Base-by-base conservation (phyloP, 306 rosid species). In the Quercus wislizeni region DNA sequence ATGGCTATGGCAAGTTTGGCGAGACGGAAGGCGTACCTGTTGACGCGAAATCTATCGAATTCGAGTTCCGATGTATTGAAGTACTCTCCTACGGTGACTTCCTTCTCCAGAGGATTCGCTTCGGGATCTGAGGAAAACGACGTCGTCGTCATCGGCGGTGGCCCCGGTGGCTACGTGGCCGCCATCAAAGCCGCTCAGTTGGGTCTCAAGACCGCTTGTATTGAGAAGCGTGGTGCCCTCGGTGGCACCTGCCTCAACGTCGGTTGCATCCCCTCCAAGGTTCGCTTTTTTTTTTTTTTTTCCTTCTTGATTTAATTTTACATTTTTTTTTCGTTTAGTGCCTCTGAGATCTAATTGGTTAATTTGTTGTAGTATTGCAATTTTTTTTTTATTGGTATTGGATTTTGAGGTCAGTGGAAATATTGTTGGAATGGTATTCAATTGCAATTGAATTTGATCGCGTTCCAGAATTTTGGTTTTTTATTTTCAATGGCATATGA, bases 181-280 rank as follows among this genome's bases (percentile, higher is more conserved):
- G 99, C 99, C 80, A 96, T 96, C 74, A 96, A 96, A 88, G 98
- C 99, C 20, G 88, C 99, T 14, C 99, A 96, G 88, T 81, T 96
- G 0, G 99, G 99, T 4, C 97, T 96, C 74, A 96, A 93, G 82
- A 96, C 99, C 70, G 88, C 99, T 72, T 96, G 99, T 83, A 90
- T 96, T 87, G 99, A 96, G 90, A 96, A 93, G 93, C 98, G 97
- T 38, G 98, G 98, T 4, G 17, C 98, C 74, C 99, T 96, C 12
- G 99, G 99, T 20, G 99, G 99, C 5, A 96, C 99, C 58, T 96
- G 99, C 75, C 99, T 96, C 75, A 96, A 96, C 88, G 98, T 96
- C 1, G 99, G 98, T n/a, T 95, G 99, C 78, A 95, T 95, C 84
- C 98, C 99, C 46, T 95, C 99, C 52, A 95, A 95, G 99, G 99